Conservation (phyloP, 495 filamentous ascomycete genomes). For the Neurospora intermedia region DNA sequence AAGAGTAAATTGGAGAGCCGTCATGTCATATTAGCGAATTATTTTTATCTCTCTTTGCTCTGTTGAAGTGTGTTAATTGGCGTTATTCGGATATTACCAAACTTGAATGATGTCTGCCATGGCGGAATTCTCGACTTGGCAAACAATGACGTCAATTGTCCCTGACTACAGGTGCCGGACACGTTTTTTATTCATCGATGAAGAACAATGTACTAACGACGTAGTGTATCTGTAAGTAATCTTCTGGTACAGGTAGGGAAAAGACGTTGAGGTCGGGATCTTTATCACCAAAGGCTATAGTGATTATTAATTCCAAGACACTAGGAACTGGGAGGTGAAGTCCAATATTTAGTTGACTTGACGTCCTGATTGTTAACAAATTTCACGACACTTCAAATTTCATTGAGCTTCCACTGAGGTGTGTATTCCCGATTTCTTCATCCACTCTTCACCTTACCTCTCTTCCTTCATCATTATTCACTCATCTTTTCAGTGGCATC, state of each 20-base stretch:
- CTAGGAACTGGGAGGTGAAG: not conserved
- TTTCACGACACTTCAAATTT: not conserved
- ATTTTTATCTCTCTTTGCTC: not conserved
- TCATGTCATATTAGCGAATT: not conserved
- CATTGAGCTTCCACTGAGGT: not conserved
- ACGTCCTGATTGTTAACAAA: not conserved
- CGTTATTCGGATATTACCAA: not conserved
- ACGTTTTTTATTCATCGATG: not conserved
- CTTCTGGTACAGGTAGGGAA: not conserved
- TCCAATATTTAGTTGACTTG: not conserved
- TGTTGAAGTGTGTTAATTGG: not conserved
- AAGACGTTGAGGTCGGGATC: not conserved
- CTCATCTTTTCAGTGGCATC: no score
- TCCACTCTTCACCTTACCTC: not conserved
- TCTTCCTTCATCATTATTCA: not conserved
- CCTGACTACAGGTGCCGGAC: no score
- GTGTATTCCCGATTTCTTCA: not conserved
- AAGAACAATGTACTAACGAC: not conserved
- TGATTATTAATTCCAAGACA: not conserved
- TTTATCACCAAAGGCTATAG: not conserved
- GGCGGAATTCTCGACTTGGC: not conserved
- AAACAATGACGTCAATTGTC: not conserved
- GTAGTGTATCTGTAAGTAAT: not conserved
- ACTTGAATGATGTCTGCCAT: not conserved
- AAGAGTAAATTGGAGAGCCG: not conserved